Evolutionary conservation across 768 basidiomycete genomes (phyloP), one percentile per base, ranked within the genome.

Genomic region (Hygrocybe punicea): DNA sequence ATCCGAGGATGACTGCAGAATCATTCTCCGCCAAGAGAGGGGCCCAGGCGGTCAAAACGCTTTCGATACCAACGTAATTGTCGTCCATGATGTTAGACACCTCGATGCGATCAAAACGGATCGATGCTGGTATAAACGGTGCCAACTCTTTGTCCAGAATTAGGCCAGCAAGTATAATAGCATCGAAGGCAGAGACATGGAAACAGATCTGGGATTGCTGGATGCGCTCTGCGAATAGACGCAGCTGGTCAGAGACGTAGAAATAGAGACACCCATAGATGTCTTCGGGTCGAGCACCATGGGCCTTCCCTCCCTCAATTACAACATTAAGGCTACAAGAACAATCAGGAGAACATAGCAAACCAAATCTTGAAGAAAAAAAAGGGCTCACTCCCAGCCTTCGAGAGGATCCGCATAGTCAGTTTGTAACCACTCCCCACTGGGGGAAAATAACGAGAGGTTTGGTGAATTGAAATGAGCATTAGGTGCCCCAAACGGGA

Each of bases 201-300:
- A 82, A 71, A 0, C 68, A 59, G 35, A 79, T 65, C 14, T 61
- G 59, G 44, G 72, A 69, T 19, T 62, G 66, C 14, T 67, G 68
- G 33, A 80, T 59, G 3, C 75, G 73, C 17, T 61, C 40, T 0
- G 70, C 60, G 62, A 82, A 79, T 0, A 62, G 61, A 16, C 64
- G 64, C 11, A 82, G 67, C 58, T 80, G 68, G 11, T 76, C 69
- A 4, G 71, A 68, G 24, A 81, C 54, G 58, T 72, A 74, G 55
- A 81, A 80, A 62, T 79, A 80, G 33, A 81, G 74, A 50, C 79
- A 81, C 4, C 81, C 81, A 54, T 76, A 79, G 33, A 80, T 69
- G 61, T 82, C 81, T 51, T 76, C 79, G 0, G 64, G 56, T 6
- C 65, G 67, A 6, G 74, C 72, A 2, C 79, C 78, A 21, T 76